Conservation (phyloP, 2,329 filamentous ascomycete genomes). For the Monosporascus ibericus region DNA sequence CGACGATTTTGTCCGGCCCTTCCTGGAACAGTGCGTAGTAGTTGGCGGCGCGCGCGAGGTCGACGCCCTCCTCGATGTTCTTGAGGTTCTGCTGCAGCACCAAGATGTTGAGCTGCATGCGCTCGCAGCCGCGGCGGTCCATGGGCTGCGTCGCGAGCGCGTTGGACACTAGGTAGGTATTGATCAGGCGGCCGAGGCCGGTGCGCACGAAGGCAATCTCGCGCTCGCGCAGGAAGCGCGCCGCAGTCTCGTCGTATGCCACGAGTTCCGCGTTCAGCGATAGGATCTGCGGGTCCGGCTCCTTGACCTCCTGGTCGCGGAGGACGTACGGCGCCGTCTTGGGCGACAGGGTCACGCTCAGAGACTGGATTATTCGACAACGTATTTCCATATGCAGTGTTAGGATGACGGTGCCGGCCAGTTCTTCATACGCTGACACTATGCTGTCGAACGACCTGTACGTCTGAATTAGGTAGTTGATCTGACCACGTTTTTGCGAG, state of each 20-base stretch:
- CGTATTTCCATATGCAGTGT: conserved; percentile 87
- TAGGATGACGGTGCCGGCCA: conserved; percentile 72
- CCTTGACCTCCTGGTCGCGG: conserved; percentile 64
- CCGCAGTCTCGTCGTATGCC: conserved; percentile 78
- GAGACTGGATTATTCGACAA: conserved; percentile 75
- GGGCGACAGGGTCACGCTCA: conserved; percentile 57
- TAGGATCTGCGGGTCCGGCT: conserved; percentile 76
- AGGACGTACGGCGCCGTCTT: conserved; percentile 56
- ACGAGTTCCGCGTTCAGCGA: conserved; percentile 77
- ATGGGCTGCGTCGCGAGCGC: conserved; percentile 69
- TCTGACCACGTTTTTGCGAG: neutral
- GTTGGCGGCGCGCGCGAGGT: conserved; percentile 55
- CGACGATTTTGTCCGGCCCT: conserved; percentile 60
- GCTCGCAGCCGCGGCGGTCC: conserved; percentile 75
- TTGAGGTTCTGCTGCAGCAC: conserved; percentile 96
- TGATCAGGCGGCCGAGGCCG: conserved; percentile 72
- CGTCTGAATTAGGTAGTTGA: conserved; percentile 4
- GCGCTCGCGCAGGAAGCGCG: conserved; percentile 61
- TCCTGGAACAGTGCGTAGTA: conserved; percentile 65
- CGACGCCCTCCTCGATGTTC: conserved; percentile 72
- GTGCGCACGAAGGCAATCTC: conserved; percentile 72
- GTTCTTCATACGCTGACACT: conserved; percentile 72
- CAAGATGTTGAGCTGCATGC: conserved; percentile 89
- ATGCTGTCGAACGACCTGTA: conserved; percentile 77
- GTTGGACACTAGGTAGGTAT: conserved; percentile 69